Percentiles rank a stretch among this genome's conserved stretches.
phyloP scores from a whole-genome alignment of 1,284 basidiomycete species.

The Volvariella volvacea region DNA sequence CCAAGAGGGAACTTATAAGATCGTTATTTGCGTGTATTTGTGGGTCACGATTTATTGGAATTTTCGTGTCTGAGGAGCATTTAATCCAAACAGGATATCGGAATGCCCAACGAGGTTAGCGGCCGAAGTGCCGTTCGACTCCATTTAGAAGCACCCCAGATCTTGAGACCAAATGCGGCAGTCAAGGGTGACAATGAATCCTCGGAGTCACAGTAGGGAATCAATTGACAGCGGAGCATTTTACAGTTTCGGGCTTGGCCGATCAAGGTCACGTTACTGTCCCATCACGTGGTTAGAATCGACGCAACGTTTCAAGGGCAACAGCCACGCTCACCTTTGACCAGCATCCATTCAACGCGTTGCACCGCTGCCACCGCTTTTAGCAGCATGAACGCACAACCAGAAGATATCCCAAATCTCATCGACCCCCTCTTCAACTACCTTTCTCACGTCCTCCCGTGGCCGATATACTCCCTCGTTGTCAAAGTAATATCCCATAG shows the following conservation, averaged over 20 bases:
- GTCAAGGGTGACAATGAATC: constrained; percentile 5
- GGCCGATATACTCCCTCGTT: constrained; percentile 45
- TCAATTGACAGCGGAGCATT: not conserved
- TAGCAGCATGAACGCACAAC: not conserved
- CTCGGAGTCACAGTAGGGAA: constrained; percentile 1
- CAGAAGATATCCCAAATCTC: constrained; percentile 23
- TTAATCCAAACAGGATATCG: constrained; percentile 3
- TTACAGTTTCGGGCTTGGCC: not conserved
- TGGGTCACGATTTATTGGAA: constrained; percentile 14
- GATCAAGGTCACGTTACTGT: no score
- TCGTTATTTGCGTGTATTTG: constrained; percentile 23
- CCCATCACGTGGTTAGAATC: no score
- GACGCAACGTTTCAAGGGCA: not conserved
- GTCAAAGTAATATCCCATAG: constrained; percentile 46
- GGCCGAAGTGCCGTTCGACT: constrained; percentile 12
- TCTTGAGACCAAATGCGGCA: constrained; percentile 14
- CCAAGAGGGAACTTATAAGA: constrained; percentile 24
- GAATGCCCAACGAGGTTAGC: not conserved
- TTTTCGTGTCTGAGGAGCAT: constrained; percentile 6
- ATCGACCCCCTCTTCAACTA: constrained; percentile 50
- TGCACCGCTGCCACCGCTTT: not conserved
- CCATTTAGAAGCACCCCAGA: constrained; percentile 30
- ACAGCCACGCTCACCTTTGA: not conserved
- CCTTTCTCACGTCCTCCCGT: constrained; percentile 47
- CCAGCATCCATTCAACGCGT: not conserved